A percentile compares a stretch with the other conserved stretches of the same genome.
These are phyloP conservation scores for Solanum boliviense DNA, from an alignment of 257 asterid species.

Conservation along the genomic window DNA sequence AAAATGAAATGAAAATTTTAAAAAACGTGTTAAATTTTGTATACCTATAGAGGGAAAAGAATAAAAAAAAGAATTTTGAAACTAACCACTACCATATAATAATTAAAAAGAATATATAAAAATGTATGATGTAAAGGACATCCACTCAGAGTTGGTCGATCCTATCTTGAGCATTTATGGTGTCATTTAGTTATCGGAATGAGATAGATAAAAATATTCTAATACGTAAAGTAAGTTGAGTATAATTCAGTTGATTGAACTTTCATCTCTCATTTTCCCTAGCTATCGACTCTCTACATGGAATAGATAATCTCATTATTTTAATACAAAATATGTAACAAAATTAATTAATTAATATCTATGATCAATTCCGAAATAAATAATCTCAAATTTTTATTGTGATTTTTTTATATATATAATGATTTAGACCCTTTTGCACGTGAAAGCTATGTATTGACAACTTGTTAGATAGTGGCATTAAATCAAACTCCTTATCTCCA, in stretches of 20 bases:
- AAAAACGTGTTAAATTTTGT: background rate
- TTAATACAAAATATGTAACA: background rate
- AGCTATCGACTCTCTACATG: too few relatives aligned
- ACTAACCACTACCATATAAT: background rate
- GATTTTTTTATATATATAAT: background rate
- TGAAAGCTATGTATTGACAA: background rate
- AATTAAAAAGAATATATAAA: background rate
- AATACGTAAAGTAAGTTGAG: fast-evolving
- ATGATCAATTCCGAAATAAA: background rate
- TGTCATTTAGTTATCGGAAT: background rate
- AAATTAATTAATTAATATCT: background rate
- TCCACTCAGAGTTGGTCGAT: background rate
- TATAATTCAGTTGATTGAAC: background rate
- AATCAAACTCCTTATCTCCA: background rate
- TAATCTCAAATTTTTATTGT: background rate
- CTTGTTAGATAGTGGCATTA: background rate
- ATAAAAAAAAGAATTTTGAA: background rate
- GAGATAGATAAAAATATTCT: background rate
- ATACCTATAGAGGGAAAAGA: background rate
- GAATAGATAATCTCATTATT: background rate
- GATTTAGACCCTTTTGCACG: background rate
- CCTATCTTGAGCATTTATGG: background rate
- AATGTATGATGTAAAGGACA: background rate
- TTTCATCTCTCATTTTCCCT: background rate
- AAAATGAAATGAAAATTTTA: background rate